phyloP scores from a whole-genome alignment of 768 basidiomycete genomes.

The Daedaleopsis sinensis region DNA sequence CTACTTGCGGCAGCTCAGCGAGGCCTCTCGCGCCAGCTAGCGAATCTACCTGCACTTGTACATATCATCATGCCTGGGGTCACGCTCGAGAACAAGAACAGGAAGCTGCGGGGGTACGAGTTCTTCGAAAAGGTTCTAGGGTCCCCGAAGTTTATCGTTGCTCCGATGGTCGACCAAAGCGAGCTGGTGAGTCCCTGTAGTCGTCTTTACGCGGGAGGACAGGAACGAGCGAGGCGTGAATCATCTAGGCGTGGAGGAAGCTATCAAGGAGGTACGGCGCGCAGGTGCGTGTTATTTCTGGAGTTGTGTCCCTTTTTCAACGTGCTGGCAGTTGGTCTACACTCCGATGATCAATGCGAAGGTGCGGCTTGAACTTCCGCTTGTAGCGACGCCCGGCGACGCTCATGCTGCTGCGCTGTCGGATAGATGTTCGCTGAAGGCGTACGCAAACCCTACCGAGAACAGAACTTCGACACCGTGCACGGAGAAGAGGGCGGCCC shows the following conservation, averaged over 20 bases:
- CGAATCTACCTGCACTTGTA: constrained; percentile 10
- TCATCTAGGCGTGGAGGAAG: constrained; percentile 80
- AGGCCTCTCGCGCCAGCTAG: constrained; percentile 10
- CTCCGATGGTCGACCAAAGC: constrained; percentile 98
- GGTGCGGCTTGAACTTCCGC: constrained; percentile 41
- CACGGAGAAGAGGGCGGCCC: constrained; percentile 82
- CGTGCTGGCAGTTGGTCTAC: constrained; percentile 69
- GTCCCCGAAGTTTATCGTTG: constrained; percentile 87
- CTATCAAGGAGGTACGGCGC: constrained; percentile 83
- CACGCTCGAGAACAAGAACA: constrained; percentile 3
- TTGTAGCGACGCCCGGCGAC: neutral
- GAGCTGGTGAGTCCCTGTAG: constrained; percentile 70
- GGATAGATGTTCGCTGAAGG: constrained; percentile 63
- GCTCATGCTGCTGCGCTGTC: too few species aligned
- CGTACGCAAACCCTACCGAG: constrained; percentile 55
- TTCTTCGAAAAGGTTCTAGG: constrained; percentile 81
- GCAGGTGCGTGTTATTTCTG: constrained; percentile 49
- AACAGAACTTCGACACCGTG: constrained; percentile 67
- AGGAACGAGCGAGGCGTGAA: neutral
- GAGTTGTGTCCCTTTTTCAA: neutral
- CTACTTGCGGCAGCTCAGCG: constrained; percentile 7
- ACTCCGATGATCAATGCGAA: constrained; percentile 99
- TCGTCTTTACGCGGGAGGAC: neutral
- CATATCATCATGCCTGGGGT: constrained; percentile 19
- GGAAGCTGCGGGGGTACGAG: constrained; percentile 75